A percentile compares a stretch with the other conserved stretches of the same genome.
Conservation (phyloP, 2,329 filamentous ascomycete genomes). For the Fusarium aywerte region DNA sequence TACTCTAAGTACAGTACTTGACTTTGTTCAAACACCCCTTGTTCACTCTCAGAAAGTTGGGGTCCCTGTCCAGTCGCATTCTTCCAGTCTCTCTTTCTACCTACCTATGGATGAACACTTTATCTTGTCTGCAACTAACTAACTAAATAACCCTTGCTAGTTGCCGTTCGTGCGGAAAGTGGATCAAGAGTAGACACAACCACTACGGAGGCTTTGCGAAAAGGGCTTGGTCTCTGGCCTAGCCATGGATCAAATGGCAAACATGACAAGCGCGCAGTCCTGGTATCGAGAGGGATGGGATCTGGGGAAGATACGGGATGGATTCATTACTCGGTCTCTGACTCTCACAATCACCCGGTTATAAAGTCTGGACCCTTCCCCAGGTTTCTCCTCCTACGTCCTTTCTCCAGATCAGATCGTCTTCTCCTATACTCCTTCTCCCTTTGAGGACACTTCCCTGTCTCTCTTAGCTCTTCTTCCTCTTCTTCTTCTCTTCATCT, state of each 20-base stretch:
- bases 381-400: constrained; percentile 23
- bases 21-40: not conserved
- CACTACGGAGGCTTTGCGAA: constrained; percentile 32
- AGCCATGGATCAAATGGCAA: constrained; percentile 1
- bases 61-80: constrained; percentile 8
- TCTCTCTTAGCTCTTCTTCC: not conserved
- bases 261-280: not conserved
- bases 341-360: constrained; percentile 1
- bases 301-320: constrained; percentile 21
- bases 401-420: constrained; percentile 38
- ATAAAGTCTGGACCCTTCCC: constrained; percentile 43
- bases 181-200: constrained; percentile 18
- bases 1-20: not conserved
- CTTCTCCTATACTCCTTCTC: constrained; percentile 27
- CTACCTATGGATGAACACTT: constrained; percentile 20
- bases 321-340: not conserved
- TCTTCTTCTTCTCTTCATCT: not conserved
- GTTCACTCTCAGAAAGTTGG: constrained; percentile 11
- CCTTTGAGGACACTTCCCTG: constrained; percentile 23
- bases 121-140: constrained; percentile 12
- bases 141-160: constrained; percentile 41
- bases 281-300: not conserved
- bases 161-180: constrained; percentile 39
- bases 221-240: constrained; percentile 10
- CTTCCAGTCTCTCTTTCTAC: not conserved